Base-by-base conservation (phyloP, 805 yeast genomes). In the Zygotorulaspora chibaensis region DNA sequence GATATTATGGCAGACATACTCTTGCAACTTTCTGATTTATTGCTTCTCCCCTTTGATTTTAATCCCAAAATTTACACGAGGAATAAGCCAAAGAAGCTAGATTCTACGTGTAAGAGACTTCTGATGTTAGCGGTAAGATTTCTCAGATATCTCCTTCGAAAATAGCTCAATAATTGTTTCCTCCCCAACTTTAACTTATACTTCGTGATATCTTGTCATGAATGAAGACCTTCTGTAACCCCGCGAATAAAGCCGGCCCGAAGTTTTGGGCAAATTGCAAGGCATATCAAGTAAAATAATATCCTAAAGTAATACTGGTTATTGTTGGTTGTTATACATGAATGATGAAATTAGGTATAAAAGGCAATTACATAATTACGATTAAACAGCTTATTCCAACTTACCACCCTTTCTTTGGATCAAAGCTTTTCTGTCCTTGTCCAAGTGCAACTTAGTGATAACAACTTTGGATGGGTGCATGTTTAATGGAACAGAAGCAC, bases 391-490 rank as follows among this genome's bases (percentile, higher is more conserved):
- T 80, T 87, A 88, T 81, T 89, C 96, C 71, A 80, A 79, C 73
- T 87, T 89, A 70, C 98, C 98, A 75, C 97, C 96, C 83, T 91
- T 91, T 85, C 96, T 89, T 72, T 80, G 81, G 71, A 91, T 87
- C 78, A 91, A 84, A 73, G 87, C 95, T 83, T 91, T 90, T 83
- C 99, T 87, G 86, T 91, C 96, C 80, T 87, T 87, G 84, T 91
- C 97, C 74, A 93, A 84, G 83, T 89, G 87, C 75, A 93, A 82
- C 80, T 88, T 88, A 79, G 98, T 93, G 77, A 93, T 87, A 76
- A 91, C 96, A 71, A 93, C 95, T 83, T 93, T 93, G 57, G 98
- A 91, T 73, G 99, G 96, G 81, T 91, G 96, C 63, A 93, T 81
- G 85, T 89, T 87, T 75, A 91, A 80, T 74, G 97, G 98, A 64